Percentiles rank a stretch among this genome's conserved stretches.
phyloP scores from a whole-genome alignment of 257 asterid genomes.

The Penstemon davidsonii region DNA sequence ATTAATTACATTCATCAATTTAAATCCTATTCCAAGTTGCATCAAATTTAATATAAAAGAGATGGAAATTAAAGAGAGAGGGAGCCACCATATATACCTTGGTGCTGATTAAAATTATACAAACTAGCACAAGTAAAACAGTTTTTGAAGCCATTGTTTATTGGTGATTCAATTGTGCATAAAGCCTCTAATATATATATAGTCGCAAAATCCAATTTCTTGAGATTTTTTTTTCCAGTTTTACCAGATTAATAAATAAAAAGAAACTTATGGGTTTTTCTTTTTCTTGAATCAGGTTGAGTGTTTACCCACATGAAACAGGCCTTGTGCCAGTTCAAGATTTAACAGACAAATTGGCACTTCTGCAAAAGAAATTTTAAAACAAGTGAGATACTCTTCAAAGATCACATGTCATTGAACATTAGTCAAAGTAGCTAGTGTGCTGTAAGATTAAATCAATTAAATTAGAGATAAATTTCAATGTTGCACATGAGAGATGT shows the following conservation, averaged over 20 bases:
- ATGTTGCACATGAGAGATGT: too few relatives aligned
- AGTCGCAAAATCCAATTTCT: neutral
- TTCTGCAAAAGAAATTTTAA: neutral
- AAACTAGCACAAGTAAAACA: constrained; percentile 36
- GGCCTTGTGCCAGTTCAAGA: too few relatives aligned
- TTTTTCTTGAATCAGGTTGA: too few relatives aligned
- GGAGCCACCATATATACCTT: constrained; percentile 27
- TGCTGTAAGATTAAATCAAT: too few relatives aligned
- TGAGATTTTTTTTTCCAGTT: neutral
- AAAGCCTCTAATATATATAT: constrained; percentile 16
- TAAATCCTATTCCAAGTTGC: too few relatives aligned
- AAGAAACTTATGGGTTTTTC: neutral
- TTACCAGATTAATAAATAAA: neutral
- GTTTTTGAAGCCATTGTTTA: constrained; percentile 41
- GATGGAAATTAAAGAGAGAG: neutral
- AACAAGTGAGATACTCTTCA: neutral
- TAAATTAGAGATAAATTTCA: too few relatives aligned
- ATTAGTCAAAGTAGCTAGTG: constrained; percentile 35
- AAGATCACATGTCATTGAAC: constrained; percentile 35
- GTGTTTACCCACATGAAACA: too few relatives aligned
- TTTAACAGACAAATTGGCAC: too few relatives aligned
- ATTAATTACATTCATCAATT: too few relatives aligned
- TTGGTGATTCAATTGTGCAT: neutral
- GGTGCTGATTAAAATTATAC: constrained; percentile 40
- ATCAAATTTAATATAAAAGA: neutral